These are phyloP conservation scores for Irpex sp. DNA, from an alignment of 1,284 basidiomycete genomes.

Conservation along the genomic window DNA sequence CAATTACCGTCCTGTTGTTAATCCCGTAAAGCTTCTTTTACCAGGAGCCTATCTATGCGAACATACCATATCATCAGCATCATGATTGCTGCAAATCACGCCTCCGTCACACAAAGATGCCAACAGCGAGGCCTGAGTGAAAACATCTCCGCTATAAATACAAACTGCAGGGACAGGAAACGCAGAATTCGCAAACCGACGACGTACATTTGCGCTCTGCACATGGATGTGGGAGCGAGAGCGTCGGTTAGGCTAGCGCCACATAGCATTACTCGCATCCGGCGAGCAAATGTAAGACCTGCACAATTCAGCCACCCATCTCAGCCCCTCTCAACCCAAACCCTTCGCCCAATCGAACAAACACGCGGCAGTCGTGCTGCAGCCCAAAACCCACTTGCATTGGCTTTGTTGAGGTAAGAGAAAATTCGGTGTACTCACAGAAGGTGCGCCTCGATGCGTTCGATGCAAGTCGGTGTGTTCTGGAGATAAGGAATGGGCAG, in stretches of 20 bases:
- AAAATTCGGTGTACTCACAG: neutral
- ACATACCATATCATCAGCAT: neutral
- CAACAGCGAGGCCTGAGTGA: too few species aligned
- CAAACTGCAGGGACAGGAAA: too few species aligned
- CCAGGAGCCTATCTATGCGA: neutral
- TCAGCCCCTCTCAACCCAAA: neutral
- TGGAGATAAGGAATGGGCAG: neutral
- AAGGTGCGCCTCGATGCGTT: neutral
- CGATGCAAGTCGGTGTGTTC: neutral
- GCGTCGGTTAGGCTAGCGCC: neutral
- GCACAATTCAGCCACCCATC: neutral
- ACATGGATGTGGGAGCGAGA: neutral
- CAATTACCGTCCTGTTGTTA: neutral
- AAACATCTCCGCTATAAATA: too few species aligned
- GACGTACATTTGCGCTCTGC: neutral
- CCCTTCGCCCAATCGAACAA: neutral
- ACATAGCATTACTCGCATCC: neutral
- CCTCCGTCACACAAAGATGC: neutral
- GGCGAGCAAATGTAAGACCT: neutral
- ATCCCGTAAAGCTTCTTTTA: neutral
- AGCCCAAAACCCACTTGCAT: neutral
- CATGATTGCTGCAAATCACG: neutral
- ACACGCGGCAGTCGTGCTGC: slow-evolving; percentile 1
- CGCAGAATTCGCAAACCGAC: neutral
- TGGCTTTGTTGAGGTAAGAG: neutral